A percentile compares a stretch with the other conserved stretches of the same genome.
phyloP scores from a whole-genome alignment of 176 grass and related monocot genomes.

The Oryza australiensis region DNA sequence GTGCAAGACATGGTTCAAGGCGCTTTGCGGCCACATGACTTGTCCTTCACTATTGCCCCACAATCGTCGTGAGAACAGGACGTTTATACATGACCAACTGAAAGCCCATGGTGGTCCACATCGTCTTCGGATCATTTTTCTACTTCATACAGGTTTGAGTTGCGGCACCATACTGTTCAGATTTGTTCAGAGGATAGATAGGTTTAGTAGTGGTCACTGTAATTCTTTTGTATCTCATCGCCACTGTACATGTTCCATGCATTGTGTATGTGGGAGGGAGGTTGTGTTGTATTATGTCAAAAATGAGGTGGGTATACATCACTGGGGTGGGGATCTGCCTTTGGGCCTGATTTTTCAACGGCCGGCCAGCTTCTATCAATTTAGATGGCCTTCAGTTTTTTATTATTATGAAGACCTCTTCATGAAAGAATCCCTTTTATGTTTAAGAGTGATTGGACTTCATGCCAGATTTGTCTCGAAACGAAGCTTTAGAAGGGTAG shows the following conservation, averaged over 20 bases:
- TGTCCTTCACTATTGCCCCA: conserved; percentile 47
- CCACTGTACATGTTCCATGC: conserved; percentile 45
- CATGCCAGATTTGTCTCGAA: too few relatives aligned
- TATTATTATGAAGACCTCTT: conserved; percentile 29
- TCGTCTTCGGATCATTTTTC: conserved; percentile 29
- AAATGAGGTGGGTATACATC: conserved; percentile 40
- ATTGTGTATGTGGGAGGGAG: conserved; percentile 41
- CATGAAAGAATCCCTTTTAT: neutral
- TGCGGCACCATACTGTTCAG: conserved; percentile 43
- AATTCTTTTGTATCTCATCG: conserved; percentile 39
- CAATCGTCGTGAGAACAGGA: conserved; percentile 19
- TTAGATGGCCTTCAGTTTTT: conserved; percentile 44
- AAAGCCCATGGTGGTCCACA: neutral
- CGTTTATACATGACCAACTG: conserved; percentile 16
- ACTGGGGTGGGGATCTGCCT: conserved; percentile 35
- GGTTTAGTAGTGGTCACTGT: conserved; percentile 38
- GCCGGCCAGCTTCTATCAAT: conserved; percentile 39
- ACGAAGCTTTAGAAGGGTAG: neutral
- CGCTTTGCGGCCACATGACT: conserved; percentile 86
- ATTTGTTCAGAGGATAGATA: conserved; percentile 61
- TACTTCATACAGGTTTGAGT: conserved; percentile 50
- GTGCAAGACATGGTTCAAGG: conserved; percentile 93
- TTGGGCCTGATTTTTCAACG: conserved; percentile 45
- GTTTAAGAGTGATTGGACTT: too few relatives aligned
- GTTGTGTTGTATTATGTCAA: conserved; percentile 40